Conservation (phyloP, 306 rosid genomes). For the Medicago arabica region DNA sequence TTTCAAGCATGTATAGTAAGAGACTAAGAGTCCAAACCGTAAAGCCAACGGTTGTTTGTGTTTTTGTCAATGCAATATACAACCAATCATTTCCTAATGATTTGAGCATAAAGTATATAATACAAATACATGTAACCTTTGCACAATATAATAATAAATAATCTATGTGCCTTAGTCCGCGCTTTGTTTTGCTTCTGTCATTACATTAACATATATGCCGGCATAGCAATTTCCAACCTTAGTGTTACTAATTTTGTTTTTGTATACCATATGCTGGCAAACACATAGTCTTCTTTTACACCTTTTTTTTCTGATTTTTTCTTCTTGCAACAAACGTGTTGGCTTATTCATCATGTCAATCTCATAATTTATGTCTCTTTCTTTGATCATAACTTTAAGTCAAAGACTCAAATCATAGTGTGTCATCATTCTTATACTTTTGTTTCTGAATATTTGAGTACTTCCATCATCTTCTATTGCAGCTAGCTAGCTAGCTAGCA, state of each 20-base stretch:
- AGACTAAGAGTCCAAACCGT: slow-evolving; percentile 38
- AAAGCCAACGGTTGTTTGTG: slow-evolving; percentile 34
- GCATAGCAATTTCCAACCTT: slow-evolving; percentile 51
- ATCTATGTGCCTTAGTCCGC: slow-evolving; percentile 46
- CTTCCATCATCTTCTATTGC: not conserved
- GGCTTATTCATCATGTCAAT: slow-evolving; percentile 29
- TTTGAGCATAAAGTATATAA: slow-evolving; percentile 14
- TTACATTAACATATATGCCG: slow-evolving; percentile 51
- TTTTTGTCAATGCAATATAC: slow-evolving; percentile 32
- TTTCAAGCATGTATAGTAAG: slow-evolving; percentile 32
- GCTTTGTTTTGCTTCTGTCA: slow-evolving; percentile 58
- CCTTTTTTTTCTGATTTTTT: slow-evolving; percentile 25
- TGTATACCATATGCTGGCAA: no score
- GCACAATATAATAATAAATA: slow-evolving; percentile 26
- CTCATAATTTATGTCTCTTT: slow-evolving; percentile 20
- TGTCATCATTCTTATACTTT: not conserved
- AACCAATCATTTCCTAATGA: slow-evolving; percentile 35
- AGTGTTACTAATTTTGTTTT: slow-evolving; percentile 1
- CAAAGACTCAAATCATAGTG: slow-evolving; percentile 25
- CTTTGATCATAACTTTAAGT: slow-evolving; percentile 39
- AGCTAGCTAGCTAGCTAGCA: not conserved
- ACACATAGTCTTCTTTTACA: not conserved
- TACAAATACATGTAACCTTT: slow-evolving; percentile 37
- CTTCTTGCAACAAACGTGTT: slow-evolving; percentile 26
- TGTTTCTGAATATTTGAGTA: slow-evolving; percentile 32